These are phyloP conservation scores for Eucalyptus polybractea DNA, from an alignment of 345 rosid genomes.

Conservation along the genomic window DNA sequence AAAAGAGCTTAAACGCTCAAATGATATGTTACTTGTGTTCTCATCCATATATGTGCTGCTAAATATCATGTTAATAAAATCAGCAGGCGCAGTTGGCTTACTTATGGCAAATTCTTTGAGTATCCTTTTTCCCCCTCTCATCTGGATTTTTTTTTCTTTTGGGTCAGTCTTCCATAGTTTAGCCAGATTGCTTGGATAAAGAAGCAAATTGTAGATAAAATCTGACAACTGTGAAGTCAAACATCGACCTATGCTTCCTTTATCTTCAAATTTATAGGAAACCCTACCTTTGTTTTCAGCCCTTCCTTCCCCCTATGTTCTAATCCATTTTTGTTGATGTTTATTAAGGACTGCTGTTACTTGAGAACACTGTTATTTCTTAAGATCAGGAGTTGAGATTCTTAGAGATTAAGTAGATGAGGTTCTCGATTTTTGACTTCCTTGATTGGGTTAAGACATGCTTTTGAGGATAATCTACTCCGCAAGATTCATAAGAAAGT, in stretches of 20 bases:
- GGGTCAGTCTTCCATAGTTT: neutral
- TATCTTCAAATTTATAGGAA: neutral
- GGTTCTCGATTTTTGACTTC: neutral
- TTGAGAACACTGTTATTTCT: neutral
- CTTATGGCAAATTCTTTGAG: conserved; percentile 81
- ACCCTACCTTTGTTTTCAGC: neutral
- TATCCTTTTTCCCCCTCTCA: conserved; percentile 33
- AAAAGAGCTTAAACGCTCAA: conserved; percentile 63
- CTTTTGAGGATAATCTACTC: conserved; percentile 73
- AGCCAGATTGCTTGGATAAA: neutral
- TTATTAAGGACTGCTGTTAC: neutral
- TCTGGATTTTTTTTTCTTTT: neutral
- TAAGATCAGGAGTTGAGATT: neutral
- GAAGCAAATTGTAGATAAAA: neutral
- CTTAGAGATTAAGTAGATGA: neutral
- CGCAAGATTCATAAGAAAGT: conserved; percentile 48
- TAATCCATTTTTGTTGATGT: neutral
- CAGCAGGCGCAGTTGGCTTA: conserved; percentile 84
- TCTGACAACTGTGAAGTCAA: neutral
- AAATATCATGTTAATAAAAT: conserved; percentile 54
- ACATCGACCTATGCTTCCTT: neutral
- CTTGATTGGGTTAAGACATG: conserved; percentile 76
- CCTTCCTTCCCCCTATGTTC: neutral
- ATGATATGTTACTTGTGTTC: conserved; percentile 64
- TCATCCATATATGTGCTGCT: conserved; percentile 39